Evolutionary conservation across 352 stramenopile species (phyloP).

Genomic region (Phytophthora macrochlamydospora): DNA sequence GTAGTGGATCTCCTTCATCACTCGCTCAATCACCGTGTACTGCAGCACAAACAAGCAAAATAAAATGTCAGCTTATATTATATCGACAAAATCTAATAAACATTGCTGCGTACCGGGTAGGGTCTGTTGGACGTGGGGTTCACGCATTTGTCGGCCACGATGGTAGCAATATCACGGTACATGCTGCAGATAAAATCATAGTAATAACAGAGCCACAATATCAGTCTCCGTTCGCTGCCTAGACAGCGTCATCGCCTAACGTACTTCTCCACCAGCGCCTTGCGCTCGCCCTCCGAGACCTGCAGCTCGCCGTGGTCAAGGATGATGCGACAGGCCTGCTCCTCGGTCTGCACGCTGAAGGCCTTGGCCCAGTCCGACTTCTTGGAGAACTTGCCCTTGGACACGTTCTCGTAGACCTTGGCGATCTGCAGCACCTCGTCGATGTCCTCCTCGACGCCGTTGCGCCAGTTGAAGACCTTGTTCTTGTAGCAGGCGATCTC

Average conservation of each 20-base stretch:
- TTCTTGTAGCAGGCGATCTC: constrained; percentile 99
- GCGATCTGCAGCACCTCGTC: constrained; percentile 98
- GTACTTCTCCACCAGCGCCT: constrained; percentile 91
- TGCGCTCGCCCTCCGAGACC: constrained; percentile 96
- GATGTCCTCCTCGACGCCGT: constrained; percentile 97
- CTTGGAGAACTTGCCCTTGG: constrained; percentile 96
- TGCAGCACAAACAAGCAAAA: constrained; percentile 12
- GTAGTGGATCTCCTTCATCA: constrained; percentile 97
- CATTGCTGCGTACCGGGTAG: constrained; percentile 82
- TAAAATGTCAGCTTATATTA: not conserved
- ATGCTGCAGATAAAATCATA: constrained; percentile 57
- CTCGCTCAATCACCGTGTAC: constrained; percentile 95
- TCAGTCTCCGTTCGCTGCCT: not conserved
- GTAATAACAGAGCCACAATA: not conserved
- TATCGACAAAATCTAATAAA: not conserved
- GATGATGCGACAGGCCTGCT: constrained; percentile 93
- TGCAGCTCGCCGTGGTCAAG: constrained; percentile 97
- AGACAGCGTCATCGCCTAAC: not conserved
- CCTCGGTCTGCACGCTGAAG: constrained; percentile 93
- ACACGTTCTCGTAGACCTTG: constrained; percentile 98
- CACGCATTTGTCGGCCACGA: constrained; percentile 97
- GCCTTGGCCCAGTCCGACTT: constrained; percentile 93
- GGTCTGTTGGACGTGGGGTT: constrained; percentile 95
- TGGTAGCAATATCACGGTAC: constrained; percentile 95
- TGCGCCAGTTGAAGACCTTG: constrained; percentile 99